phyloP scores from a whole-genome alignment of 1,139 yeast species.

The Pichia norvegensis region DNA sequence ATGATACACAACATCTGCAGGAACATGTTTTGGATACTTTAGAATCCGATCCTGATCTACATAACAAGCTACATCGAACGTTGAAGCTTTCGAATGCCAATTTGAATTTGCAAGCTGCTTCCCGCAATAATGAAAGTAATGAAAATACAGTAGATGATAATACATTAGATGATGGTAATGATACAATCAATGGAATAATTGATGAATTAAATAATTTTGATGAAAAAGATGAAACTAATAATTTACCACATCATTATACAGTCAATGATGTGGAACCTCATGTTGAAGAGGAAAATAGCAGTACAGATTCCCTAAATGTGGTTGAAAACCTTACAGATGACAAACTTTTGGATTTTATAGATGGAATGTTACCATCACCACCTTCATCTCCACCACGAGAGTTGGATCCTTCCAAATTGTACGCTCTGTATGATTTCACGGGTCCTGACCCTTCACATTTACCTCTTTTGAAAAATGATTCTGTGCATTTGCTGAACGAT shows the following conservation, averaged over 20 bases:
- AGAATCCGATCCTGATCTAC: conserved; percentile 15
- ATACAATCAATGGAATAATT: neutral
- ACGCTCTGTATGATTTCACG: conserved; percentile 77
- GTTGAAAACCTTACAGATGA: conserved; percentile 8
- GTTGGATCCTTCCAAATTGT: conserved; percentile 73
- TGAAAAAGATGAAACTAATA: neutral
- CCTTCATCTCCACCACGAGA: conserved; percentile 80
- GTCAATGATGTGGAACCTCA: neutral
- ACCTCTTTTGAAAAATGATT: conserved; percentile 69
- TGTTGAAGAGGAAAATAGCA: neutral
- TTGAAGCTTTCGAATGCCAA: conserved; percentile 4
- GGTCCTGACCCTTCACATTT: conserved; percentile 97
- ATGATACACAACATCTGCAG: neutral
- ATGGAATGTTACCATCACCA: conserved; percentile 44
- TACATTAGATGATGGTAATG: neutral
- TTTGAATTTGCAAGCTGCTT: conserved; percentile 6
- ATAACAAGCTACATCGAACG: conserved; percentile 8
- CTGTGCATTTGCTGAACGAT: conserved; percentile 76
- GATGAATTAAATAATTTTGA: neutral
- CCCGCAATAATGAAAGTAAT: conserved; percentile 11
- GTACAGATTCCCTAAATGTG: conserved; percentile 2
- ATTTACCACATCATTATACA: too few relatives aligned
- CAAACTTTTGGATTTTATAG: conserved; percentile 22
- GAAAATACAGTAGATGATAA: conserved; percentile 13
- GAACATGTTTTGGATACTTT: conserved; percentile 10